Base-by-base conservation (phyloP, 192 early-diverging fungal species). In the Radiomyces spectabilis region DNA sequence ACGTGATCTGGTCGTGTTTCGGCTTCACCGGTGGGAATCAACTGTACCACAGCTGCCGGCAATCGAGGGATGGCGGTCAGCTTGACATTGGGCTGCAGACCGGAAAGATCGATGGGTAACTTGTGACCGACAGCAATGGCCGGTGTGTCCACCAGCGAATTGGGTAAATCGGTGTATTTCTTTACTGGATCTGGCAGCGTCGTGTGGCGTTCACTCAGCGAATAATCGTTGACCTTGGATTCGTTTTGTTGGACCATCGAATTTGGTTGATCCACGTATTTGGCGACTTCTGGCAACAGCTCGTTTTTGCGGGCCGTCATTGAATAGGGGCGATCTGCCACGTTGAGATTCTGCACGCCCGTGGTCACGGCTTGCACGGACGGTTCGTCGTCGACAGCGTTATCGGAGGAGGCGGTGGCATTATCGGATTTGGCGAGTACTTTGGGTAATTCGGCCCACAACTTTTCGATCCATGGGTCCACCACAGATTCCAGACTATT, bases 391-490 rank as follows among this genome's bases (percentile, higher is more conserved):
- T 41, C 27, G 2, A 31, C 8, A 5, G 48, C 26, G 1, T 42
- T 45, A 29, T 24, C 30, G 16, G 41, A 25, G 4, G 54, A 31
- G 10, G 12, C 18, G 26, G 54, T 44, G 27, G 27, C 1, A 44
- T n/a, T 10, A 21, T 44, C 42, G 12, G 12, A 19, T 43, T 33
- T 51, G 27, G 33, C 13, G 13, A 74, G 66, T 4, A 68, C 72
- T 13, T 74, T 69, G 0, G 76, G 77, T 29, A 97, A 67, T 1
- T 61, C 72, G 2, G 72, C 61, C 94, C 94, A 97, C 19, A 97
- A 52, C 1, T 83, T 80, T 41, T 79, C 81, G 59, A 93, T 85
- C 94, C 94, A 97, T 30, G 91, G 86, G 69, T 97, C 94, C 1
- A 97, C 88, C 2, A 81, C 77, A 19, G 81, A 79, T 63, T 97